phyloP scores from a whole-genome alignment of 352 stramenopile species.

The Phytopythium litorale region DNA sequence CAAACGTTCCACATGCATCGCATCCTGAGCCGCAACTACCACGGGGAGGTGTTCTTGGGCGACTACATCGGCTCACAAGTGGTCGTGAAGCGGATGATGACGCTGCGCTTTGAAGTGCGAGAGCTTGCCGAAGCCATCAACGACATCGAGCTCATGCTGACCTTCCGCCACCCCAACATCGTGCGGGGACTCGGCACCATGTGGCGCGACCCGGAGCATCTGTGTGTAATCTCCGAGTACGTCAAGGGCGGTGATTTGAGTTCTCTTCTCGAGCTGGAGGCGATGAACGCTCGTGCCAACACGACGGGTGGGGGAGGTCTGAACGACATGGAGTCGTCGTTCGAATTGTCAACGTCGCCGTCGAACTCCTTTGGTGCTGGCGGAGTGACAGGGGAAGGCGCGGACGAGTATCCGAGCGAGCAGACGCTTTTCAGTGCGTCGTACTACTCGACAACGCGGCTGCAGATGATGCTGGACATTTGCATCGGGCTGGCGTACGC shows the following conservation, averaged over 20 bases:
- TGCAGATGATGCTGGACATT: conserved; percentile 61
- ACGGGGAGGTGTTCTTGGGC: conserved; percentile 58
- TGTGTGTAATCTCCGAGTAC: conserved; percentile 72
- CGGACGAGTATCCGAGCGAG: conserved; percentile 5
- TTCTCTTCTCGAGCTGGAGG: conserved; percentile 48
- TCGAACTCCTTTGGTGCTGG: neutral
- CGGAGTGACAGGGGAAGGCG: neutral
- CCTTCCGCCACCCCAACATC: conserved; percentile 62
- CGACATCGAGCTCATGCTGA: conserved; percentile 61
- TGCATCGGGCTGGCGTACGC: conserved; percentile 47
- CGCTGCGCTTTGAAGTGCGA: conserved; percentile 46
- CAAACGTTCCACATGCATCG: conserved; percentile 59
- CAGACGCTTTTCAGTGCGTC: neutral
- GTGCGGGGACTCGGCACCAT: conserved; percentile 66
- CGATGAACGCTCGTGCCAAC: conserved; percentile 14
- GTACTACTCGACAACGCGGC: conserved; percentile 31
- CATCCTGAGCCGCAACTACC: conserved; percentile 58
- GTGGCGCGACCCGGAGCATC: conserved; percentile 57
- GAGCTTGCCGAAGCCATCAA: conserved; percentile 64
- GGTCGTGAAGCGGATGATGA: conserved; percentile 74
- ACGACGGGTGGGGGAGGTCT: neutral
- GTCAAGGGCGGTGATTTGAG: conserved; percentile 53
- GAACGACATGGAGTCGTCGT: conserved; percentile 10
- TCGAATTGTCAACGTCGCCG: conserved; percentile 6
- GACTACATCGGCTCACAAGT: conserved; percentile 52